Conservation (phyloP, 805 yeast genomes). For the Candida qinlingensis region DNA sequence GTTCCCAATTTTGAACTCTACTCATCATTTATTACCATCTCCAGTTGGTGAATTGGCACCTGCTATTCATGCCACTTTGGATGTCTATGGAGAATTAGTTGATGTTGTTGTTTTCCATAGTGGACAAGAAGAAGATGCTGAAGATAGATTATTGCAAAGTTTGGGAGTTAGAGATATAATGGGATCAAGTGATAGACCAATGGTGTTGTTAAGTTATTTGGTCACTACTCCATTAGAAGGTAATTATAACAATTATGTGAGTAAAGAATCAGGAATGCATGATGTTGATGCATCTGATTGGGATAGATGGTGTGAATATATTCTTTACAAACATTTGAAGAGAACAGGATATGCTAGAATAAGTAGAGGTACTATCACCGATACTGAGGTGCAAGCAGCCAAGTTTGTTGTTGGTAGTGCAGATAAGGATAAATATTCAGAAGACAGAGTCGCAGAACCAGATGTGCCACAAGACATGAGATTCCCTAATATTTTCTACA, state of each 20-base stretch:
- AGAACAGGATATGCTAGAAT: constrained; percentile 93
- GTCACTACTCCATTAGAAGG: constrained; percentile 87
- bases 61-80: constrained; percentile 93
- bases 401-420: constrained; percentile 49
- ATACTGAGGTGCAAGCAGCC: constrained; percentile 94
- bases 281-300: constrained; percentile 92
- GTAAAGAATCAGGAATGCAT: constrained; percentile 77
- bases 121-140: constrained; percentile 96
- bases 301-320: constrained; percentile 99
- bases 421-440: constrained; percentile 40
- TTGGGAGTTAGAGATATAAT: constrained; percentile 69
- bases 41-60: constrained; percentile 99
- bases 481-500: constrained; percentile 76
- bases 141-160: constrained; percentile 86
- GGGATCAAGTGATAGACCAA: constrained; percentile 80
- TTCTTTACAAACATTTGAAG: constrained; percentile 77
- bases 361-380: constrained; percentile 89
- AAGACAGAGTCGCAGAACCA: constrained; percentile 49
- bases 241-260: constrained; percentile 87
- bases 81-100: constrained; percentile 78
- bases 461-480: constrained; percentile 56
- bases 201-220: constrained; percentile 80
- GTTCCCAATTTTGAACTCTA: constrained; percentile 87
- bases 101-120: constrained; percentile 97
- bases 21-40: constrained; percentile 89